phyloP scores from a whole-genome alignment of 345 rosid genomes.

The Pistacia integerrima region DNA sequence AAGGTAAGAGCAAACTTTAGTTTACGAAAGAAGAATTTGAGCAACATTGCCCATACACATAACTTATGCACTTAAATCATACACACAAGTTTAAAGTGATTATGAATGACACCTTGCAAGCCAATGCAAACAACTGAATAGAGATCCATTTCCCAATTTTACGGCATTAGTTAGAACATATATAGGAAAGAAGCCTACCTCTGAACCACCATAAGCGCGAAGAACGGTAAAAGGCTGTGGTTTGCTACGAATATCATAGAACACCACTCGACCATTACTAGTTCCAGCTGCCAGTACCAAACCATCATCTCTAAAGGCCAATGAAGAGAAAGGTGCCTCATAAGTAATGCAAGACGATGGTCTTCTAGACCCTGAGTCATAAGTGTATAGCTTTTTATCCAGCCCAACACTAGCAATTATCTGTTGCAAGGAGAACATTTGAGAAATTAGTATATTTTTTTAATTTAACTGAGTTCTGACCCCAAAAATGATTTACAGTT shows the following conservation, averaged over 20 bases:
- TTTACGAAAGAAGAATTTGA: background rate
- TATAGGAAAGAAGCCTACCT: slow-evolving; percentile 49
- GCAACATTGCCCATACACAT: background rate
- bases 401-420: slow-evolving; percentile 90
- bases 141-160: background rate
- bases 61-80: background rate
- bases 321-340: slow-evolving; percentile 97
- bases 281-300: slow-evolving; percentile 93
- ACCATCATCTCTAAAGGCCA: slow-evolving; percentile 95
- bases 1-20: too few relatives aligned
- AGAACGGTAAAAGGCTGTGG: slow-evolving; percentile 89
- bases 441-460: slow-evolving; percentile 10
- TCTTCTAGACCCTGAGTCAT: slow-evolving; percentile 83
- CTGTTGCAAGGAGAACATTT: slow-evolving; percentile 44
- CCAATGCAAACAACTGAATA: slow-evolving; percentile 1
- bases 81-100: background rate
- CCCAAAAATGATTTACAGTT: slow-evolving; percentile 13
- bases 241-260: slow-evolving; percentile 92
- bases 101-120: background rate
- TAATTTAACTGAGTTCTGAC: slow-evolving; percentile 4
- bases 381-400: slow-evolving; percentile 92
- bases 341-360: slow-evolving; percentile 69
- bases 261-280: slow-evolving; percentile 84
- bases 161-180: background rate
- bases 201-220: slow-evolving; percentile 85